A percentile compares a stretch with the other conserved stretches of the same genome.
These are phyloP conservation scores for Durotheca rogersii DNA, from an alignment of 495 filamentous ascomycete species.

Conservation along the genomic window DNA sequence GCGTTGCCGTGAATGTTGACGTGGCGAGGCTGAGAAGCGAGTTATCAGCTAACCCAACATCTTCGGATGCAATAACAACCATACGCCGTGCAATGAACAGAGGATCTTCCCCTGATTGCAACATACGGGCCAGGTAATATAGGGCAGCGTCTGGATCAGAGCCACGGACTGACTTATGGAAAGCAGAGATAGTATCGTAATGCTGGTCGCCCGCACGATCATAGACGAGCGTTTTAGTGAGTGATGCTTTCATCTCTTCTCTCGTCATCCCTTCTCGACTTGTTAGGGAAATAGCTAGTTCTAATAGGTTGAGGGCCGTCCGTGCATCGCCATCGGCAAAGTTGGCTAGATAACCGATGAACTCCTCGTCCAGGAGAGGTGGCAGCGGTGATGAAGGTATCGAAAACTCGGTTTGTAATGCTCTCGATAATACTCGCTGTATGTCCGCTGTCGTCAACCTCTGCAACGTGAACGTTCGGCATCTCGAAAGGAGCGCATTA, in stretches of 20 bases:
- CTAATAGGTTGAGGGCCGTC: constrained; percentile 88
- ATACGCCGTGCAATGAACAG: constrained; percentile 88
- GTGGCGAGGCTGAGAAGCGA: constrained; percentile 80
- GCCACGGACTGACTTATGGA: constrained; percentile 93
- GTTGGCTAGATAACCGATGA: constrained; percentile 75
- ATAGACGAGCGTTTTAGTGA: constrained; percentile 91
- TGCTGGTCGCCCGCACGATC: constrained; percentile 94
- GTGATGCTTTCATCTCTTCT: constrained; percentile 69
- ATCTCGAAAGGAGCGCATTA: constrained; percentile 81
- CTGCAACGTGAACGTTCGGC: constrained; percentile 82
- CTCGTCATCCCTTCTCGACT: constrained; percentile 48
- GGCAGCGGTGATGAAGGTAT: constrained; percentile 38
- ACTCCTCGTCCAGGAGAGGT: constrained; percentile 69
- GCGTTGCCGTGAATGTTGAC: constrained; percentile 77
- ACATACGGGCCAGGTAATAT: constrained; percentile 94
- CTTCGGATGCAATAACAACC: constrained; percentile 88
- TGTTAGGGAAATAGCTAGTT: constrained; percentile 68
- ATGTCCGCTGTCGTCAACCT: constrained; percentile 73
- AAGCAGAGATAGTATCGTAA: constrained; percentile 93
- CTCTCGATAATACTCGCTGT: constrained; percentile 68
- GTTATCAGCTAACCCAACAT: constrained; percentile 90
- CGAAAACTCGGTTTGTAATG: constrained; percentile 60
- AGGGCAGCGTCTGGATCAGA: constrained; percentile 81
- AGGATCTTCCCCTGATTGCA: constrained; percentile 93
- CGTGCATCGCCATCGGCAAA: constrained; percentile 92